A percentile compares a stretch with the other conserved stretches of the same genome.
Evolutionary conservation across 331 rosid species (phyloP).

Genomic region (Pyrus hybrid): DNA sequence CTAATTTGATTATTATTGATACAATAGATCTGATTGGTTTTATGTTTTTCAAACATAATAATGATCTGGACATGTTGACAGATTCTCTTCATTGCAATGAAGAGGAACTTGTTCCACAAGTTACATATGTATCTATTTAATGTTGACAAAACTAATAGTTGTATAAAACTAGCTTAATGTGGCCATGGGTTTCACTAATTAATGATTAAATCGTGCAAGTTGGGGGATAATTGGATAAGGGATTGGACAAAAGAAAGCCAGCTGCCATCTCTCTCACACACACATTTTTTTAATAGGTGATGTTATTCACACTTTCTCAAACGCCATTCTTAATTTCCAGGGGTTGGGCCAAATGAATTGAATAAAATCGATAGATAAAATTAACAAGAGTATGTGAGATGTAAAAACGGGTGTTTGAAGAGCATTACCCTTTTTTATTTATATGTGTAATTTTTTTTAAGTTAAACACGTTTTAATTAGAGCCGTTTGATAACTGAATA

Average conservation of each 20-base stretch:
- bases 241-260: not conserved
- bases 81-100: not conserved
- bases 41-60: not conserved
- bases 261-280: not conserved
- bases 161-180: too few relatives aligned
- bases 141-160: not conserved
- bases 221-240: not conserved
- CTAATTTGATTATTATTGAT: too few relatives aligned
- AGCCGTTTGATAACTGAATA: too few relatives aligned
- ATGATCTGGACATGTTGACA: not conserved
- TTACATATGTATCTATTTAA: too few relatives aligned
- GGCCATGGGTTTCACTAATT: not conserved
- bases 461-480: too few relatives aligned
- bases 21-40: not conserved
- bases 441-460: too few relatives aligned
- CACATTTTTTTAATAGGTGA: too few relatives aligned
- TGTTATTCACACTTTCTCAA: too few relatives aligned
- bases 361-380: too few relatives aligned
- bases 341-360: fast-evolving
- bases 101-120: not conserved
- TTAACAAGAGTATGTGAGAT: too few relatives aligned
- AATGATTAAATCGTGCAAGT: slow-evolving; percentile 2
- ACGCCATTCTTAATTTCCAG: fast-evolving
- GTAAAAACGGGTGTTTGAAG: too few relatives aligned
- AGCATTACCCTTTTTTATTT: too few relatives aligned